These are phyloP conservation scores for Erysimum cheiranthoides DNA, from an alignment of 345 rosid genomes.

Conservation along the genomic window DNA sequence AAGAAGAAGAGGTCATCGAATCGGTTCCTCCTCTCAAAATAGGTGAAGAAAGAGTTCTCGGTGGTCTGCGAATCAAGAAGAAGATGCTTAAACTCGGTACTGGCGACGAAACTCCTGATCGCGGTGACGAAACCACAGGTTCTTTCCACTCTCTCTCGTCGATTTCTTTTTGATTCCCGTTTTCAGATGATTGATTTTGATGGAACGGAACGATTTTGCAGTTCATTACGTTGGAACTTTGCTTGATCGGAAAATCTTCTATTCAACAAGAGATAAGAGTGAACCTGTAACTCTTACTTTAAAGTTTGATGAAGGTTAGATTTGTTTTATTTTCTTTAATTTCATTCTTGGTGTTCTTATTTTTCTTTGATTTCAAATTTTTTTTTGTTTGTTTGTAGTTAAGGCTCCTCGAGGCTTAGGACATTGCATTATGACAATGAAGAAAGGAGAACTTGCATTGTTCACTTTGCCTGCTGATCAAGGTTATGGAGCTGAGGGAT, in stretches of 20 bases:
- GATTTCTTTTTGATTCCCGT: too few species aligned
- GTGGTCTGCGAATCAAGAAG: constrained; percentile 42
- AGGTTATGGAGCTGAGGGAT: constrained; percentile 2
- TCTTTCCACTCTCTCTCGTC: neutral
- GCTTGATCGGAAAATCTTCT: constrained; percentile 57
- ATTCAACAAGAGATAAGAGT: constrained; percentile 52
- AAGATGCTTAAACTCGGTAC: constrained; percentile 14
- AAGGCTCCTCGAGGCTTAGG: neutral
- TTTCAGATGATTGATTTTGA: neutral
- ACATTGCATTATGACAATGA: neutral
- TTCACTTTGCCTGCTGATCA: neutral
- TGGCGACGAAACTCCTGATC: constrained; percentile 64
- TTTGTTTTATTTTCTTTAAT: neutral
- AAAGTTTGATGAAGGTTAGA: constrained; percentile 55
- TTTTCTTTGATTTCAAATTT: neutral
- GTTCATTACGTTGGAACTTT: constrained; percentile 64
- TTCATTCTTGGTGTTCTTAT: neutral
- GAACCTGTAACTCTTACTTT: constrained; percentile 48
- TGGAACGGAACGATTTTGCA: constrained; percentile 36
- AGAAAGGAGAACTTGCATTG: neutral
- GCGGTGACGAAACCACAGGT: constrained; percentile 64
- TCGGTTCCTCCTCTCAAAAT: constrained; percentile 68
- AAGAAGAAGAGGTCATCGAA: constrained; percentile 52
- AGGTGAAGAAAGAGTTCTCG: constrained; percentile 61
- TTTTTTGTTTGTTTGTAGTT: neutral